A percentile compares a stretch with the other conserved stretches of the same genome.
Conservation (phyloP, 257 asterid species). For the Nicotiana noctiflora region DNA sequence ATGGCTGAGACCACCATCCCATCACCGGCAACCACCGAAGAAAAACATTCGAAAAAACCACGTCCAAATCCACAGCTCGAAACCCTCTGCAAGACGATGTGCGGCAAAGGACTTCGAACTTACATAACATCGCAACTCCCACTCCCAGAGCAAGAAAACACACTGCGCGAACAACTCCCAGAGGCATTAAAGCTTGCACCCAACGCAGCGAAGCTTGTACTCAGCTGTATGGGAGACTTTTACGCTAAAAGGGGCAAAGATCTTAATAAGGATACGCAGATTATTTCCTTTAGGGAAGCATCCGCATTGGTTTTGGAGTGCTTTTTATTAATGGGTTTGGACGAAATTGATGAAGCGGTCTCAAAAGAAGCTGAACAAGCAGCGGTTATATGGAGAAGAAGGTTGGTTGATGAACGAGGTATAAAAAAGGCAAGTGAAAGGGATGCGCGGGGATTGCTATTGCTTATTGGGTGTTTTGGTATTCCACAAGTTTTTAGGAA, state of each 20-base stretch:
- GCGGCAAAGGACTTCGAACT: constrained; percentile 1
- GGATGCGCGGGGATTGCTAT: constrained; percentile 77
- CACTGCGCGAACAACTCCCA: not conserved
- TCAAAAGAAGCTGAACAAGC: constrained; percentile 51
- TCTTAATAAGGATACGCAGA: not conserved
- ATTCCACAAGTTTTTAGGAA: constrained; percentile 36
- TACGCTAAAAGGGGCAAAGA: not conserved
- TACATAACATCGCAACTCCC: not conserved
- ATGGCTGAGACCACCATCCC: no score
- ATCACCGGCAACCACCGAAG: not conserved
- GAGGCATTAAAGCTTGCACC: not conserved
- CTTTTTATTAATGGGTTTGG: constrained; percentile 44
- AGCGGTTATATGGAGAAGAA: constrained; percentile 67
- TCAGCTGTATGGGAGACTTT: not conserved
- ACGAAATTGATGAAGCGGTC: constrained; percentile 32
- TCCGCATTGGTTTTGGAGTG: constrained; percentile 68
- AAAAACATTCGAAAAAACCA: not conserved
- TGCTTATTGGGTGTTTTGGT: constrained; percentile 72
- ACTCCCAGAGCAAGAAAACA: not conserved
- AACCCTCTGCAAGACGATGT: constrained; percentile 6
- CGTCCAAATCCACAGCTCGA: not conserved
- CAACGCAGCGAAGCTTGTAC: not conserved
- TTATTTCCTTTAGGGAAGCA: constrained; percentile 46
- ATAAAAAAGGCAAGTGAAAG: constrained; percentile 39
- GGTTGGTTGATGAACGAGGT: constrained; percentile 71